Evolutionary conservation across 495 filamentous ascomycete genomes (phyloP), one percentile per base, ranked within the genome.

Genomic region (Podospora didyma): DNA sequence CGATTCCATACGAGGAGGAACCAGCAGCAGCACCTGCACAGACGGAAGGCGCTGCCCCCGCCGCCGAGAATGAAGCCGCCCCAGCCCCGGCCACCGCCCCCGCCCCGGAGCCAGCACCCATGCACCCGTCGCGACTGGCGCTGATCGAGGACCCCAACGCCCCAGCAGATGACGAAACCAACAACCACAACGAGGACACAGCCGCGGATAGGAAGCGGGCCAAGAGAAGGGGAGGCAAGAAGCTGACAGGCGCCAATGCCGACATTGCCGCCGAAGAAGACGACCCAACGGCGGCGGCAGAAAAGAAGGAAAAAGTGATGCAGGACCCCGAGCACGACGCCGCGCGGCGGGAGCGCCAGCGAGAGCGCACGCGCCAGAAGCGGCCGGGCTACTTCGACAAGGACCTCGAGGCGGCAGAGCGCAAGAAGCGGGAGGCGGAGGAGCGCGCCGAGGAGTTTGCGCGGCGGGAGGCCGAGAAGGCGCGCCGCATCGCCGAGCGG

Each of bases 321-420:
- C 21, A 26, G 34, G 37, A 37, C n/a, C 39, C 28, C 24, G 39
- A 22, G n/a, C 26, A 31, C 26, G 26, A 31, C 26, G 26, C 26
- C 4, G 26, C 26, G 26, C 26, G 26, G 26, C 46, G 22, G 22
- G 54, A 62, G n/a, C 65, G 65, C 34, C 54, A 42, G 19, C 62
- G 39, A 3, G 5, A 61, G 24, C 66, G 65, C 23, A 72, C 68
- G 44, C 66, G 73, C 48, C 68, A 64, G 42, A 79, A 77, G 7
- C 88, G 86, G 53, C 82, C 82, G 2, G 82, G 79, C 10, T 88
- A 92, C 20, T 97, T 88, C 72, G 75, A 81, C 58, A 92, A 89
- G 64, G 88, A 96, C 62, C 73, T 86, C 51, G 80, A 81, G n/a
- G 69, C 83, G 54, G 93, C 89, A 6, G 84, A 85, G 56, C 74